A percentile compares a stretch with the other conserved stretches of the same genome.
Conservation (phyloP, 345 rosid genomes). For the Gossypium rotundifolium region DNA sequence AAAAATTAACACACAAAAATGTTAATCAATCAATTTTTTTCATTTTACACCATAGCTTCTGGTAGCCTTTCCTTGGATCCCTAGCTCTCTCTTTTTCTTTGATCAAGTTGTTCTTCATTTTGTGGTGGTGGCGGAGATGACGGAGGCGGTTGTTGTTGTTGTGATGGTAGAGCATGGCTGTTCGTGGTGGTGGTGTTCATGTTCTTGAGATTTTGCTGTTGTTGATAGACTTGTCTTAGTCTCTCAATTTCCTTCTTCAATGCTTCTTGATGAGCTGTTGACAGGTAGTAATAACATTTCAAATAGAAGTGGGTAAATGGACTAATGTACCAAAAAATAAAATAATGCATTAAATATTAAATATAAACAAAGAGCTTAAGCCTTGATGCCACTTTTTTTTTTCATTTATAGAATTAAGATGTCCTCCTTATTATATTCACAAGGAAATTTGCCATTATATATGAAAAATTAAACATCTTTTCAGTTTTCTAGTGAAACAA, state of each 20-base stretch:
- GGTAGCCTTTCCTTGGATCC: neutral
- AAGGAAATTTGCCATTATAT: neutral
- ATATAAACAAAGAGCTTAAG: neutral
- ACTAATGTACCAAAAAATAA: neutral
- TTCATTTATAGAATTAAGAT: neutral
- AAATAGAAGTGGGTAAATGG: neutral
- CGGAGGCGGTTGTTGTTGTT: neutral
- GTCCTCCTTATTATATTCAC: neutral
- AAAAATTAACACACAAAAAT: neutral
- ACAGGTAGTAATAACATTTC: neutral
- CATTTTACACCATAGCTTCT: neutral
- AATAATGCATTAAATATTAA: neutral
- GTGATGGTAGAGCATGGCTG: conserved; percentile 7
- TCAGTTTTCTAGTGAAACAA: too few species aligned
- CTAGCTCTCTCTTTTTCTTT: neutral
- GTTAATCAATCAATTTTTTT: neutral
- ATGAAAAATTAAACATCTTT: too few species aligned
- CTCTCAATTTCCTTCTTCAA: conserved; percentile 66
- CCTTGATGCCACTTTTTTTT: neutral
- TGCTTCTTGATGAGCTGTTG: conserved; percentile 67
- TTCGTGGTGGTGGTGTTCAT: conserved; percentile 14
- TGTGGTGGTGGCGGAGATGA: neutral
- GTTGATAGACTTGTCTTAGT: conserved; percentile 47
- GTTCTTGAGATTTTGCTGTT: conserved; percentile 47
- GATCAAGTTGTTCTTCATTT: conserved; percentile 10